Evolutionary conservation across 805 yeast genomes (phyloP).

Genomic region (Hanseniaspora opuntiae): DNA sequence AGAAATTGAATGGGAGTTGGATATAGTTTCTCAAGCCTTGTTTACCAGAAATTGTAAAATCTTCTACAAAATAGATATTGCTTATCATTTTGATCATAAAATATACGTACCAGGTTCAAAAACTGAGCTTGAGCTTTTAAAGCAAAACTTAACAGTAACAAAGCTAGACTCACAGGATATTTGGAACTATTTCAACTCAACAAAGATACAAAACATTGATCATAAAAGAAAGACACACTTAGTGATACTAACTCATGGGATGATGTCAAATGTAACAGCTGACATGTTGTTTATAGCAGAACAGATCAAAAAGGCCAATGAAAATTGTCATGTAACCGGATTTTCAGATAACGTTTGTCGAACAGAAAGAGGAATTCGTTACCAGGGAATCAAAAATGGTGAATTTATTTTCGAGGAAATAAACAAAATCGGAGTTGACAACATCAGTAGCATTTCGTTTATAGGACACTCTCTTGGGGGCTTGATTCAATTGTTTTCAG

Average conservation of each 20-base stretch:
- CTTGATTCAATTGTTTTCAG: conserved; percentile 59
- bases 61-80: conserved; percentile 45
- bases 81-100: conserved; percentile 29
- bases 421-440: conserved; percentile 32
- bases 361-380: conserved; percentile 67
- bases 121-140: conserved; percentile 16
- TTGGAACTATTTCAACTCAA: conserved; percentile 47
- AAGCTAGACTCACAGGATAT: conserved; percentile 48
- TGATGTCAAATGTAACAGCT: conserved; percentile 63
- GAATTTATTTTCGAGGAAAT: conserved; percentile 43
- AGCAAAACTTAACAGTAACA: conserved; percentile 30
- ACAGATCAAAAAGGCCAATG: conserved; percentile 32
- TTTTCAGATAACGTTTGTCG: conserved; percentile 59
- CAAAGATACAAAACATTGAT: conserved; percentile 13
- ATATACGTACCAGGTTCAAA: conserved; percentile 16
- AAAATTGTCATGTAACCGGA: conserved; percentile 50
- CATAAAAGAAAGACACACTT: conserved; percentile 40
- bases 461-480: conserved; percentile 76
- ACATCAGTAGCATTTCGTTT: conserved; percentile 47
- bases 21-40: conserved; percentile 56
- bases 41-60: conserved; percentile 51
- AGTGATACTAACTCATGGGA: conserved; percentile 62
- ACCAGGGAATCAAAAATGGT: conserved; percentile 57
- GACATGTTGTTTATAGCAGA: conserved; percentile 67
- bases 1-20: conserved; percentile 54